phyloP scores from a whole-genome alignment of 208 protist genomes.

The Phytomonas sp. region DNA sequence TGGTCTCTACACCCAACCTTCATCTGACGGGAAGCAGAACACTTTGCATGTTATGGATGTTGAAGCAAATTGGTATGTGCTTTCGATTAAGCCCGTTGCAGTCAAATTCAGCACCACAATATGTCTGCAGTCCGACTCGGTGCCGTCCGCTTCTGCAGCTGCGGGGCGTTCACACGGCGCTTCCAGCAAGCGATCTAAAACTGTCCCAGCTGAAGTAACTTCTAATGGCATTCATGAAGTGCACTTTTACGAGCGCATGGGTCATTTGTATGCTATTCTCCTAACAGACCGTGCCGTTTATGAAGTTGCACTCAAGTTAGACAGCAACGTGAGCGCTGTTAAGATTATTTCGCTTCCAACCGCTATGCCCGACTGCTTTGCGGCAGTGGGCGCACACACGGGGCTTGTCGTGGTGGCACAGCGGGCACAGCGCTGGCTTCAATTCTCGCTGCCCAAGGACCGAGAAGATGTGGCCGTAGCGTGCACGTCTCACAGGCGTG shows the following conservation, averaged over 20 bases:
- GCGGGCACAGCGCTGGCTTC: constrained; percentile 34
- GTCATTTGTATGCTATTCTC: constrained; percentile 52
- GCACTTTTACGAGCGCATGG: constrained; percentile 38
- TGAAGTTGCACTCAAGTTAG: constrained; percentile 27
- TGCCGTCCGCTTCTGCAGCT: neutral
- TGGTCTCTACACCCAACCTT: constrained; percentile 34
- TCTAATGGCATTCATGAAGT: constrained; percentile 4
- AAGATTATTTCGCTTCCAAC: constrained; percentile 30
- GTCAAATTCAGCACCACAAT: constrained; percentile 33
- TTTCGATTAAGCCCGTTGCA: constrained; percentile 33
- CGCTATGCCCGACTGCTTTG: constrained; percentile 16
- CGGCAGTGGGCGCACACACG: constrained; percentile 38
- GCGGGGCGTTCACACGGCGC: neutral
- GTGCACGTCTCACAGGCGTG: constrained; percentile 12
- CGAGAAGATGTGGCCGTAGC: neutral
- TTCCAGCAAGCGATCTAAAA: neutral
- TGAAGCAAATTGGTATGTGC: constrained; percentile 53
- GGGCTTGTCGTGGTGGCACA: constrained; percentile 61
- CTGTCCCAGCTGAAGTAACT: neutral
- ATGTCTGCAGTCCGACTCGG: neutral
- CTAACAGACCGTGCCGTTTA: constrained; percentile 42
- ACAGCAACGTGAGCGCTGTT: constrained; percentile 5
- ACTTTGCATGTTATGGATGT: constrained; percentile 72
- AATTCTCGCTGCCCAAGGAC: constrained; percentile 28
- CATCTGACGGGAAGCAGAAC: constrained; percentile 11